These are phyloP conservation scores for Chalara sp. DNA, from an alignment of 2,329 filamentous ascomycete species.

Conservation along the genomic window DNA sequence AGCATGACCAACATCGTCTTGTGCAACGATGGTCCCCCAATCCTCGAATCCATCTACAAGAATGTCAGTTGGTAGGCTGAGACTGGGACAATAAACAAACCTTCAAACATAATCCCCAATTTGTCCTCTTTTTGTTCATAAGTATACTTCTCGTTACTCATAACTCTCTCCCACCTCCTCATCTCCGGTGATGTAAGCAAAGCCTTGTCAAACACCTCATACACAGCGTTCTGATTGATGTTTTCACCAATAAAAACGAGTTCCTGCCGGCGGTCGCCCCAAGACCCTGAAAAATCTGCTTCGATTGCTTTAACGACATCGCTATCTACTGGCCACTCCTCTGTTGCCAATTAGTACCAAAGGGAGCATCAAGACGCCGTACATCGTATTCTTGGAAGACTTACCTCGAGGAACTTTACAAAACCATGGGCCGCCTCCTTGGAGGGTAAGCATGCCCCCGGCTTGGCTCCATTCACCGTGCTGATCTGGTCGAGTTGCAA, in stretches of 20 bases:
- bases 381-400: neutral
- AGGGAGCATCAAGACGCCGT: neutral
- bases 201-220: constrained; percentile 49
- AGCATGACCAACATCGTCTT: neutral
- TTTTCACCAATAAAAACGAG: constrained; percentile 67
- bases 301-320: constrained; percentile 7
- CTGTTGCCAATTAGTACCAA: neutral
- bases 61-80: neutral
- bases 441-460: constrained; percentile 33
- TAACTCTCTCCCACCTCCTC: constrained; percentile 44
- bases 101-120: constrained; percentile 46
- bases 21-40: neutral
- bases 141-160: constrained; percentile 34
- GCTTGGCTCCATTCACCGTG: constrained; percentile 39
- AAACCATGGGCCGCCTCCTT: constrained; percentile 10
- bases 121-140: constrained; percentile 37
- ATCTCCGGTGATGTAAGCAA: constrained; percentile 55
- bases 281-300: constrained; percentile 28
- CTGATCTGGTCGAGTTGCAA: constrained; percentile 33
- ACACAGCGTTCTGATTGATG: constrained; percentile 46
- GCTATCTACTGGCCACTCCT: constrained; percentile 4
- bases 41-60: neutral
- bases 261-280: constrained; percentile 66
- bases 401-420: constrained; percentile 6
- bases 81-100: constrained; percentile 33